Percentiles rank a stretch among this genome's conserved stretches.
These are phyloP conservation scores for Quillaja saponaria DNA, from an alignment of 306 rosid species.

Conservation along the genomic window DNA sequence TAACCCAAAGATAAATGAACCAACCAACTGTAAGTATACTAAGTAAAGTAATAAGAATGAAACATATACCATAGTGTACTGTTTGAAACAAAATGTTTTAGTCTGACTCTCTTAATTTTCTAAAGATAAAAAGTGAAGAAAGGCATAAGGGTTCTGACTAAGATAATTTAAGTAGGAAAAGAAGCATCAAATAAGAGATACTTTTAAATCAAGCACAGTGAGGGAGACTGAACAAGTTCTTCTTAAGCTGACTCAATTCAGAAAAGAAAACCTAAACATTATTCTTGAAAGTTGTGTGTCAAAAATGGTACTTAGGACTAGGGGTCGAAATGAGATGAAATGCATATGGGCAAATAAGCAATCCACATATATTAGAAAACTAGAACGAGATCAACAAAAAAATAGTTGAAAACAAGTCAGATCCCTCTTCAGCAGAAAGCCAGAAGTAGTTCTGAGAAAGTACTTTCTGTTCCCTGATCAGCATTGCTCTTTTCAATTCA, in stretches of 20 bases:
- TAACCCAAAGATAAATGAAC: constrained; percentile 32
- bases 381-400: neutral
- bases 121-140: no score
- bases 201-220: neutral
- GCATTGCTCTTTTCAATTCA: neutral
- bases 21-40: no score
- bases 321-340: no score
- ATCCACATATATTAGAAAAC: neutral
- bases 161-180: no score
- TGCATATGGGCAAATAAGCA: no score
- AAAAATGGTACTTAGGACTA: no score
- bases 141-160: neutral
- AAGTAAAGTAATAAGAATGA: no score
- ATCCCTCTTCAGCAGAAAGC: neutral
- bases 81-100: neutral
- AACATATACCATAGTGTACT: neutral
- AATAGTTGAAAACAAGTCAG: neutral
- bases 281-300: no score
- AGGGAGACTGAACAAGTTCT: neutral
- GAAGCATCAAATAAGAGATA: no score
- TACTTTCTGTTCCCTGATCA: neutral
- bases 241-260: neutral
- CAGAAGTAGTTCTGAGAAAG: neutral
- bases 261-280: neutral
- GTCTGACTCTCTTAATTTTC: no score